Evolutionary conservation across 2,329 filamentous ascomycete genomes (phyloP).

Genomic region (Fusarium chaquense): DNA sequence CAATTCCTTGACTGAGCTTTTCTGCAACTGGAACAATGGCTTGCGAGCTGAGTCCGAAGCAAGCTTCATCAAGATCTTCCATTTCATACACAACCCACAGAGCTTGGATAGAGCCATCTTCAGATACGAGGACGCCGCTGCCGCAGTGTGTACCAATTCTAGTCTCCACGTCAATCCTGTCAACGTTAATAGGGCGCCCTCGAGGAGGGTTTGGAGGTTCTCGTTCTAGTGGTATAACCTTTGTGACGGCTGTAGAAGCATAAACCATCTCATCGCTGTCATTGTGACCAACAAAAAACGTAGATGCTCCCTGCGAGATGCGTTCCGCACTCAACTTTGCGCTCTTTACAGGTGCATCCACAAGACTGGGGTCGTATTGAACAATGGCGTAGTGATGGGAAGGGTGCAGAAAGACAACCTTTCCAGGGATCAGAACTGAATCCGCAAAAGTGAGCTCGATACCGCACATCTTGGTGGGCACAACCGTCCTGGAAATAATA

Average conservation of each 20-base stretch:
- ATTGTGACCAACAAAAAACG: conserved; percentile 97
- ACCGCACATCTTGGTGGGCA: conserved; percentile 96
- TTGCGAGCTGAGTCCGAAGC: conserved; percentile 85
- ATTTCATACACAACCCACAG: conserved; percentile 86
- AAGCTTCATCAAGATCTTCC: conserved; percentile 28
- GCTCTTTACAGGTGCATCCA: conserved; percentile 90
- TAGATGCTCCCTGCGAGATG: conserved; percentile 92
- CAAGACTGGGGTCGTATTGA: conserved; percentile 91
- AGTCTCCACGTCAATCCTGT: conserved; percentile 96
- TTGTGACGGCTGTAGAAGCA: conserved; percentile 92
- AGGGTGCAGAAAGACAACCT: conserved; percentile 94
- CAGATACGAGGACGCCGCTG: conserved; percentile 88
- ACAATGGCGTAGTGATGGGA: conserved; percentile 96
- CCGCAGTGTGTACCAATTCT: conserved; percentile 90
- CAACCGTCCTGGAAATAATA: conserved; percentile 89
- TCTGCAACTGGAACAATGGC: conserved; percentile 88
- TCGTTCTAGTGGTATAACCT: conserved; percentile 93
- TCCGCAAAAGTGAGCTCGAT: conserved; percentile 98
- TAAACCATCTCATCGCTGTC: conserved; percentile 93
- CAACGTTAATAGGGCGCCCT: conserved; percentile 93
- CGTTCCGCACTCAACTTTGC: conserved; percentile 83
- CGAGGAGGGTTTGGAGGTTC: conserved; percentile 92
- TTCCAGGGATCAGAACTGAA: conserved; percentile 92
- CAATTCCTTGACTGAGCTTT: conserved; percentile 82
- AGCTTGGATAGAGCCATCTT: conserved; percentile 92